Percentiles rank a stretch among this genome's conserved stretches.
Conservation (phyloP, 83 land plant genomes). For the Diphasiastrum complanatum region DNA sequence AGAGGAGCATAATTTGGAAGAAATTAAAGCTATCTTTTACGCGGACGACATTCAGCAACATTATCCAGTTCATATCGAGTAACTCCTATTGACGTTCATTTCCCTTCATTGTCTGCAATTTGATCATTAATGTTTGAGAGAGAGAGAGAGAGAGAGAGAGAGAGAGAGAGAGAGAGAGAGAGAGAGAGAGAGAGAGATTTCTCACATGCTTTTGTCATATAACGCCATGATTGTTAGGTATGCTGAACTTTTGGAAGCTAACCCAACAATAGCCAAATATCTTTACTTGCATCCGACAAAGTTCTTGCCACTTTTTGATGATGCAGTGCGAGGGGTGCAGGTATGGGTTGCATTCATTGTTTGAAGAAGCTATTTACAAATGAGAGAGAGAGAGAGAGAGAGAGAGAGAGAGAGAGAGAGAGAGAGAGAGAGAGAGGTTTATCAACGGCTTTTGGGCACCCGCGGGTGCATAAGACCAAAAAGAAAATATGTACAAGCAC, state of each 20-base stretch:
- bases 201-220: neutral
- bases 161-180: too few relatives aligned
- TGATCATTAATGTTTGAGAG: constrained; percentile 3
- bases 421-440: too few relatives aligned
- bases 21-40: constrained; percentile 49
- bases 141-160: too few relatives aligned
- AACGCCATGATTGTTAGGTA: constrained; percentile 33
- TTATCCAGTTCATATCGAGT: constrained; percentile 65
- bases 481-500: too few relatives aligned
- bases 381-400: too few relatives aligned
- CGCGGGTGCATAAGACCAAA: too few relatives aligned
- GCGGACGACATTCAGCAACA: constrained; percentile 52
- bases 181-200: neutral
- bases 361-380: too few relatives aligned
- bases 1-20: constrained; percentile 33
- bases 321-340: constrained; percentile 57
- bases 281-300: constrained; percentile 54
- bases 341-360: too few relatives aligned
- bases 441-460: too few relatives aligned
- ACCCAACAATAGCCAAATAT: constrained; percentile 41
- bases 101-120: neutral
- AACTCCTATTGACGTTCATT: constrained; percentile 10
- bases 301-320: constrained; percentile 55
- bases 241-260: constrained; percentile 65
- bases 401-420: too few relatives aligned